These are phyloP conservation scores for Dioscorea alata DNA, from an alignment of 106 monocot genomes.

Conservation along the genomic window DNA sequence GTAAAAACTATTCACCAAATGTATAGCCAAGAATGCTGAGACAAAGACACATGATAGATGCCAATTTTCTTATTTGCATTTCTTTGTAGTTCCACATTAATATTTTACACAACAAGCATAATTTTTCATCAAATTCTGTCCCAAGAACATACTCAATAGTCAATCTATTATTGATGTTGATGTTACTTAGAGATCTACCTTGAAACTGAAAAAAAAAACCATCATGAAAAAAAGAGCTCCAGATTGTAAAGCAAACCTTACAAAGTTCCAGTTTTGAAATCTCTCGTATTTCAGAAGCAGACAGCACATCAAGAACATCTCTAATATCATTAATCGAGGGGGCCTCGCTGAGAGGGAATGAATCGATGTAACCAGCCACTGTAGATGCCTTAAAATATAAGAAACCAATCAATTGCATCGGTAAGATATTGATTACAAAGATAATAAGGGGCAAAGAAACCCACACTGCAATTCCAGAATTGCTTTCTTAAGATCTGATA, in stretches of 20 bases:
- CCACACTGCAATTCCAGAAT: conserved; percentile 70
- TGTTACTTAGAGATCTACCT: too few species aligned
- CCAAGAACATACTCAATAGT: too few species aligned
- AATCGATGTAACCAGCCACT: conserved; percentile 67
- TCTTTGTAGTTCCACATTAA: too few species aligned
- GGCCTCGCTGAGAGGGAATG: conserved; percentile 22
- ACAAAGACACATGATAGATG: too few species aligned
- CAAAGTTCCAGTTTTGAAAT: conserved; percentile 23
- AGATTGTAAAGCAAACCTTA: conserved; percentile 38
- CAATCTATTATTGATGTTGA: too few species aligned
- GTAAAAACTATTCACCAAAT: too few species aligned
- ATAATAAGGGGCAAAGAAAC: neutral
- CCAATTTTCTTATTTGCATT: too few species aligned
- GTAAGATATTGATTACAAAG: neutral
- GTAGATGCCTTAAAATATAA: conserved; percentile 13
- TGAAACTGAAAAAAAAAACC: too few species aligned
- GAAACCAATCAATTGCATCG: neutral
- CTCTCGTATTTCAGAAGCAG: conserved; percentile 60
- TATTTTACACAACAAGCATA: too few species aligned
- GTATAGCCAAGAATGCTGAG: too few species aligned
- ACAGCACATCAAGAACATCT: conserved; percentile 65
- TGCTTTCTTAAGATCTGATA: conserved; percentile 52
- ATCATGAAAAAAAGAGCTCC: too few species aligned
- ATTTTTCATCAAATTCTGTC: too few species aligned
- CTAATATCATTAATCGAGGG: conserved; percentile 35